These are phyloP conservation scores for Salix udensis DNA, from an alignment of 345 rosid genomes.

Conservation along the genomic window DNA sequence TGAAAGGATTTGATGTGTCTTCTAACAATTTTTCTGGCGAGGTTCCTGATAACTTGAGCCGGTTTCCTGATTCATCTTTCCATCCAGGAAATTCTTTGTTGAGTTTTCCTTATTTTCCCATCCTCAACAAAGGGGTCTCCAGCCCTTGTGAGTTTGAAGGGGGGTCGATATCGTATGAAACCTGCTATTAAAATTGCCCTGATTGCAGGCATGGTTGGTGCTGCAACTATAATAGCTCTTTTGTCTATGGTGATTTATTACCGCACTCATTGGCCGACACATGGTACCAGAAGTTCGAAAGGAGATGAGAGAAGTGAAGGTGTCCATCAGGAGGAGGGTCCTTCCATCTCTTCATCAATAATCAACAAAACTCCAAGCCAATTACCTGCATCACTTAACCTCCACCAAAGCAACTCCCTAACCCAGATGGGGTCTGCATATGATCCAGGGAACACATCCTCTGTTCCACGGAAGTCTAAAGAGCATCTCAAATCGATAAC, in stretches of 20 bases:
- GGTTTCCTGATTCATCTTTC: slow-evolving; percentile 76
- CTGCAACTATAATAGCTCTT: slow-evolving; percentile 40
- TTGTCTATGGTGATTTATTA: slow-evolving; percentile 38
- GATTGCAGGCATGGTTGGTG: slow-evolving; percentile 57
- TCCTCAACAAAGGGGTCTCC: slow-evolving; percentile 39
- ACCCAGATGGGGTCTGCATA: slow-evolving; percentile 23
- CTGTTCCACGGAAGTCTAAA: slow-evolving; percentile 26
- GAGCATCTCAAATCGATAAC: slow-evolving; percentile 24
- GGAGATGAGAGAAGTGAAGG: slow-evolving; percentile 31
- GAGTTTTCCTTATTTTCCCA: slow-evolving; percentile 37
- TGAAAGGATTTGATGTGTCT: slow-evolving; percentile 60
- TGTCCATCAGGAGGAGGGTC: slow-evolving; percentile 26
- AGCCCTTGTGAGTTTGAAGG: slow-evolving; percentile 16
- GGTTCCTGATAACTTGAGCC: slow-evolving; percentile 56
- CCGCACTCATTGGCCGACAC: slow-evolving; percentile 26
- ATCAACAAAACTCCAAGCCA: slow-evolving; percentile 34
- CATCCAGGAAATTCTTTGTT: slow-evolving; percentile 80
- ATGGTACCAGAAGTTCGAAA: slow-evolving; percentile 22
- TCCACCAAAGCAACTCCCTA: slow-evolving; percentile 33
- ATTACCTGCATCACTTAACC: slow-evolving; percentile 42
- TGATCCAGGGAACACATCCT: slow-evolving; percentile 41
- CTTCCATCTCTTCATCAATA: slow-evolving; percentile 43
- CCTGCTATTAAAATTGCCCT: slow-evolving; percentile 45
- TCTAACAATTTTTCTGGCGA: slow-evolving; percentile 75
- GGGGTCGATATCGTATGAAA: slow-evolving; percentile 37